A percentile compares a stretch with the other conserved stretches of the same genome.
Conservation (phyloP, 148 eudicot species). For the Salicornia ramosissima region DNA sequence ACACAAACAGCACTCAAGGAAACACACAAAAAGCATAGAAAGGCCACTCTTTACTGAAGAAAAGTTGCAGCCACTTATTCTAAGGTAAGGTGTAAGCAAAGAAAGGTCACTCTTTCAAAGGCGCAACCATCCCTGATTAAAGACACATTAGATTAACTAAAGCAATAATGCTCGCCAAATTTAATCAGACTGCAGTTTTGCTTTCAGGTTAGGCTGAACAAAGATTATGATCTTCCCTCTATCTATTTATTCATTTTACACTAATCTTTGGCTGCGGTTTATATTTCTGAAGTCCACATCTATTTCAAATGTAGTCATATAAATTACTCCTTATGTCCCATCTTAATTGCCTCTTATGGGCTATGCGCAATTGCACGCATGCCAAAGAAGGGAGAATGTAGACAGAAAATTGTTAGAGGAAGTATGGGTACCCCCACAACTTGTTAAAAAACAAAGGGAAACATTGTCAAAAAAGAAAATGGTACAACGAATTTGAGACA, state of each 20-base stretch:
- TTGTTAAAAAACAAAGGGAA: too few relatives aligned
- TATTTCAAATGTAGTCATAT: neutral
- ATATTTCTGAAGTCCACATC: neutral
- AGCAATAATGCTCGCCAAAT: neutral
- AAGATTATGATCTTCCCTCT: neutral
- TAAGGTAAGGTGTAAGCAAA: neutral
- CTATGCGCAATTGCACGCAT: too few relatives aligned
- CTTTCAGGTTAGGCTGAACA: neutral
- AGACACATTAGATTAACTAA: neutral
- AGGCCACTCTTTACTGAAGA: too few relatives aligned
- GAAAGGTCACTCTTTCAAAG: neutral
- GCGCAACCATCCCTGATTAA: neutral
- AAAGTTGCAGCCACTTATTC: neutral
- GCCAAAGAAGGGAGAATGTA: too few relatives aligned
- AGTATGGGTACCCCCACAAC: too few relatives aligned
- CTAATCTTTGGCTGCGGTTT: too few relatives aligned
- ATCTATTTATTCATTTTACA: neutral
- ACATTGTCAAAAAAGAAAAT: too few relatives aligned
- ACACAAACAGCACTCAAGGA: neutral
- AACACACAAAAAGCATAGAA: neutral
- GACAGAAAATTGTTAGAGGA: too few relatives aligned
- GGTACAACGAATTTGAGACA: too few relatives aligned
- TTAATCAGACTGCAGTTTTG: neutral
- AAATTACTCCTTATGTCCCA: too few relatives aligned
- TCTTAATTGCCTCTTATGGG: too few relatives aligned